Conservation (phyloP, 345 rosid genomes). For the Rhizophora apiculata region DNA sequence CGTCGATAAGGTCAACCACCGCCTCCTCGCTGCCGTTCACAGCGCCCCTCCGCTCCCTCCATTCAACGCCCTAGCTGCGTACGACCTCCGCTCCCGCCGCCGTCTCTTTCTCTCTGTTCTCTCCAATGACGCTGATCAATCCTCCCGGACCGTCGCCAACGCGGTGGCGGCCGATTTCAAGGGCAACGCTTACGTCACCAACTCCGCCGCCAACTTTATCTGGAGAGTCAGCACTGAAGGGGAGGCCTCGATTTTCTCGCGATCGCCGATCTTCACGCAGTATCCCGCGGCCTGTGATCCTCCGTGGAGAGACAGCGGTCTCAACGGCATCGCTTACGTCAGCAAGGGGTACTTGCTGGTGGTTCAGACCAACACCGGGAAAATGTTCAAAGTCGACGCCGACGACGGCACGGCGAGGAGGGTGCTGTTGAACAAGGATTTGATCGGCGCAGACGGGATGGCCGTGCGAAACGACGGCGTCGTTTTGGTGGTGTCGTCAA, state of each 20-base stretch:
- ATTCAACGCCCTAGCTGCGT: conserved; percentile 82
- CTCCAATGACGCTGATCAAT: conserved; percentile 16
- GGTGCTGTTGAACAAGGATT: conserved; percentile 46
- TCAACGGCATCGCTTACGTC: conserved; percentile 70
- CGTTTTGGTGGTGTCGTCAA: conserved; percentile 54
- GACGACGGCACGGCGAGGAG: conserved; percentile 58
- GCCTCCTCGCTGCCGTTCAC: conserved; percentile 64
- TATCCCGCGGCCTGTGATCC: conserved; percentile 40
- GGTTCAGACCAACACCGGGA: conserved; percentile 84
- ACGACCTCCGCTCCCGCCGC: conserved; percentile 54
- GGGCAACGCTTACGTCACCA: conserved; percentile 84
- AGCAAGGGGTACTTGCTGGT: conserved; percentile 77
- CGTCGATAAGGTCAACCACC: conserved; percentile 50
- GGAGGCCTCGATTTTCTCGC: conserved; percentile 63
- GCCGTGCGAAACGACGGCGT: conserved; percentile 63
- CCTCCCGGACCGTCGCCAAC: conserved; percentile 44
- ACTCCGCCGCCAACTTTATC: conserved; percentile 73
- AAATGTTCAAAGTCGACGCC: conserved; percentile 73
- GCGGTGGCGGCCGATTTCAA: conserved; percentile 68
- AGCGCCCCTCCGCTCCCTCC: conserved; percentile 48
- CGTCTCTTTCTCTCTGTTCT: conserved; percentile 43
- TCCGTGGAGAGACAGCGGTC: conserved; percentile 46
- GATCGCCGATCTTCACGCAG: conserved; percentile 43
- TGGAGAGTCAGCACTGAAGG: conserved; percentile 75
- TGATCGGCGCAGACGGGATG: conserved; percentile 58